A percentile compares a stretch with the other conserved stretches of the same genome.
Evolutionary conservation across 2,329 filamentous ascomycete genomes (phyloP).

Genomic region (Grosmannia huntii): DNA sequence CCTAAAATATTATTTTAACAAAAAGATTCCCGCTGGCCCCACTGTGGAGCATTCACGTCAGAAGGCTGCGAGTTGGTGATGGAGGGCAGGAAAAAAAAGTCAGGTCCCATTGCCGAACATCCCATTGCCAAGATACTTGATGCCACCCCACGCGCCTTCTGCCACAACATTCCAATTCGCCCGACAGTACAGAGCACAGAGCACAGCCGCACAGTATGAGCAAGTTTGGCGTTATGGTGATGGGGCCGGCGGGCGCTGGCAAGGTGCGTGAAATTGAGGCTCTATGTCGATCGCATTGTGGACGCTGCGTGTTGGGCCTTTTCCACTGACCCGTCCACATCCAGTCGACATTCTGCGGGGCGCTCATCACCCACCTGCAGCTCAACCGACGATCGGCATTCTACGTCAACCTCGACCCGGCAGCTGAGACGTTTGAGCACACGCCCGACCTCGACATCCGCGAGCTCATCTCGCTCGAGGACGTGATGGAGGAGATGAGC

Average conservation of each 20-base stretch:
- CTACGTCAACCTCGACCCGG: constrained; percentile 97
- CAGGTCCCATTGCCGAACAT: too few relatives aligned
- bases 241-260: constrained; percentile 91
- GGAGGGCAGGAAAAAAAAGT: neutral
- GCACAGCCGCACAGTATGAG: constrained; percentile 46
- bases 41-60: neutral
- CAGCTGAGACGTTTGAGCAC: constrained; percentile 85
- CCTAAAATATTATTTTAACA: too few relatives aligned
- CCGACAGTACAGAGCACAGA: neutral
- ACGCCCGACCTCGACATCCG: constrained; percentile 90
- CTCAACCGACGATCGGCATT: constrained; percentile 87
- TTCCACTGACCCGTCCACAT: neutral
- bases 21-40: neutral
- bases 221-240: constrained; percentile 88
- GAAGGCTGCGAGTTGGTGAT: neutral
- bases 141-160: neutral
- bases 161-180: neutral
- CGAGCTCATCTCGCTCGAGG: constrained; percentile 82
- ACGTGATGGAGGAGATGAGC: constrained; percentile 92
- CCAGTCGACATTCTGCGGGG: constrained; percentile 84
- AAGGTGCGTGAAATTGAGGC: constrained; percentile 43
- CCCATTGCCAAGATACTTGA: too few relatives aligned
- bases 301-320: neutral
- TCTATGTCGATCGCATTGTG: neutral
- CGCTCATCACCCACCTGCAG: constrained; percentile 83